Conservation (phyloP, 2,329 filamentous ascomycete species). For the Colletotrichum sansevieriae region DNA sequence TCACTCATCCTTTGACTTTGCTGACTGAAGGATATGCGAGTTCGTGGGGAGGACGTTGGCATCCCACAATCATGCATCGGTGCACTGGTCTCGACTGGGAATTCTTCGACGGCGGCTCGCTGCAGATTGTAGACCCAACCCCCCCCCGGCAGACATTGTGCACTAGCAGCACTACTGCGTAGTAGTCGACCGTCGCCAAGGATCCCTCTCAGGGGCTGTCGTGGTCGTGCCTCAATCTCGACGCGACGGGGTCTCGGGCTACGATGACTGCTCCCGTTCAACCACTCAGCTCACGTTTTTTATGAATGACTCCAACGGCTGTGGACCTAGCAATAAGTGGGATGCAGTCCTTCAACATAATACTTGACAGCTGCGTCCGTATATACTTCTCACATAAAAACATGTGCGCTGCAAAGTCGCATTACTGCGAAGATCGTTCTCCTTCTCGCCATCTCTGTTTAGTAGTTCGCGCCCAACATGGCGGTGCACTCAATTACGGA, state of each 20-base stretch:
- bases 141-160: conserved; percentile 5
- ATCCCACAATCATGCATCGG: conserved; percentile 2
- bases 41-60: neutral
- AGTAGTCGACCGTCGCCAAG: neutral
- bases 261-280: neutral
- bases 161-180: conserved; percentile 18
- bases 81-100: conserved; percentile 7
- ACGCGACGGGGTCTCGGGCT: neutral
- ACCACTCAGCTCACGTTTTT: conserved; percentile 23
- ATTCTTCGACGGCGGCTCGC: conserved; percentile 18
- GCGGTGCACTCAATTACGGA: conserved; percentile 21
- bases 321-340: conserved; percentile 8
- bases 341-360: conserved; percentile 2
- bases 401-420: conserved; percentile 13
- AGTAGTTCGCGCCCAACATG: conserved; percentile 22
- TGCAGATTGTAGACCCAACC: conserved; percentile 23
- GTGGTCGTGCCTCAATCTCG: conserved; percentile 6
- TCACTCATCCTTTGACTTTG: neutral
- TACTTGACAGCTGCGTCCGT: conserved; percentile 6
- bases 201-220: conserved; percentile 17
- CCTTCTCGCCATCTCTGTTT: conserved; percentile 5
- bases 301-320: conserved; percentile 24
- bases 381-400: conserved; percentile 28
- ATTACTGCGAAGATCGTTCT: conserved; percentile 8
- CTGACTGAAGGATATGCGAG: neutral